Evolutionary conservation across 257 asterid genomes (phyloP).

Genomic region (Dorcoceras hygrometricum): DNA sequence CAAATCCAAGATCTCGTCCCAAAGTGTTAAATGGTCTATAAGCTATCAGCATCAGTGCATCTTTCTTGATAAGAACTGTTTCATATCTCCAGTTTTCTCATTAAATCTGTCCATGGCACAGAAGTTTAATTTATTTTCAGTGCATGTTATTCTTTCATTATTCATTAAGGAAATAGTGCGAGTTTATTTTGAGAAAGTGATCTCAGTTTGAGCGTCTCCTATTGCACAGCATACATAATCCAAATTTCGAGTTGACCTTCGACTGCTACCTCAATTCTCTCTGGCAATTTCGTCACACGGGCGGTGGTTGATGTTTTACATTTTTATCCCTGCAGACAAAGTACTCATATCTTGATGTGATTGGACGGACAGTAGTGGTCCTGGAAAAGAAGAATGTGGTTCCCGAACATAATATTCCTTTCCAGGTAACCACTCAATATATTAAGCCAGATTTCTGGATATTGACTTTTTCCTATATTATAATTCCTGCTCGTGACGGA

Average conservation of each 20-base stretch:
- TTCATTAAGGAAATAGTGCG: too few species aligned
- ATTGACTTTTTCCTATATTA: not conserved
- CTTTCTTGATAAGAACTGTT: not conserved
- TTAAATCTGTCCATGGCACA: not conserved
- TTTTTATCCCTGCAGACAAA: conserved; percentile 64
- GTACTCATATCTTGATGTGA: conserved; percentile 90
- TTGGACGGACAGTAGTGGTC: conserved; percentile 94
- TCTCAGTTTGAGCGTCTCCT: not conserved
- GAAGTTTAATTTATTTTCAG: not conserved
- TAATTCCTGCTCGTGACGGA: not conserved
- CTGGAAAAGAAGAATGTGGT: conserved; percentile 83
- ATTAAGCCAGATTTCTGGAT: not conserved
- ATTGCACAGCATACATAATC: conserved; percentile 4
- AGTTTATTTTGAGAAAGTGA: not conserved
- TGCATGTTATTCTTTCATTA: too few species aligned
- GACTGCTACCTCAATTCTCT: conserved; percentile 10
- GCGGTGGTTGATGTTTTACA: conserved; percentile 27
- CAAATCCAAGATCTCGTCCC: too few species aligned
- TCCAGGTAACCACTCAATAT: conserved; percentile 65
- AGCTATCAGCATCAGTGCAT: conserved; percentile 3
- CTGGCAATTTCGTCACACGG: not conserved
- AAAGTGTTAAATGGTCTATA: too few species aligned
- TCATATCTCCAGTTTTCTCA: not conserved
- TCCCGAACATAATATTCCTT: conserved; percentile 87
- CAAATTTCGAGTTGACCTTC: conserved; percentile 10